Evolutionary conservation across 768 basidiomycete genomes (phyloP).

Genomic region (Phaeotremella skinneri): DNA sequence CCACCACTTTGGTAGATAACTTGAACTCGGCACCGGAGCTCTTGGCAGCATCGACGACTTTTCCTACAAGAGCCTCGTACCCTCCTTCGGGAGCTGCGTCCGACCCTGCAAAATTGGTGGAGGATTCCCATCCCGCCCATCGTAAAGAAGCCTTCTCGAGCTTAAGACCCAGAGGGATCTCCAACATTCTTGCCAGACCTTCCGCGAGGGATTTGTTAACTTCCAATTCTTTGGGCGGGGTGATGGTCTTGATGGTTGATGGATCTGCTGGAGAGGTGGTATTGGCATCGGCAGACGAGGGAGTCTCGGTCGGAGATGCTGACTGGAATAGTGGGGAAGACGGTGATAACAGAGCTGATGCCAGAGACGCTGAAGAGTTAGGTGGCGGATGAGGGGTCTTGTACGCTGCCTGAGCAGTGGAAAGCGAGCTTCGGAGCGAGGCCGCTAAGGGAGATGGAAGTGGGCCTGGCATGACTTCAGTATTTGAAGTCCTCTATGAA

Average conservation of each 20-base stretch:
- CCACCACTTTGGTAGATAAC: conserved; percentile 19
- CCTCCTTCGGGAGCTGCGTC: conserved; percentile 49
- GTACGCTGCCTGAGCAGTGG: conserved; percentile 40
- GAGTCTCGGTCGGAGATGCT: conserved; percentile 12
- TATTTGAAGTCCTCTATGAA: not conserved
- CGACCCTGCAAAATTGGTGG: conserved; percentile 43
- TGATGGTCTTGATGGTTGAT: conserved; percentile 6
- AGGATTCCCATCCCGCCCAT: conserved; percentile 49
- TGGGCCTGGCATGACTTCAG: conserved; percentile 19
- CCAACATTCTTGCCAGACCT: conserved; percentile 41
- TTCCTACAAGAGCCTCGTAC: conserved; percentile 40
- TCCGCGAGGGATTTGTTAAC: conserved; percentile 26
- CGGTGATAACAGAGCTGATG: conserved; percentile 35
- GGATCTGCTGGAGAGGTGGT: conserved; percentile 37
- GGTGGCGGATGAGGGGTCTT: conserved; percentile 39
- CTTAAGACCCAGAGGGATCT: conserved; percentile 45
- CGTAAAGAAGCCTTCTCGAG: conserved; percentile 43
- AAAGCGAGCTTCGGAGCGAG: conserved; percentile 32
- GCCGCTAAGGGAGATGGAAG: conserved; percentile 23
- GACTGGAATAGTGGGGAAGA: conserved; percentile 36
- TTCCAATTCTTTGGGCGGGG: not conserved
- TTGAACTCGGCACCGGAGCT: conserved; percentile 30
- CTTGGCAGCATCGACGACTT: conserved; percentile 31
- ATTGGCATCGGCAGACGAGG: conserved; percentile 22
- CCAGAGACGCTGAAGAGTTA: conserved; percentile 33